Evolutionary conservation across 1,139 yeast genomes (phyloP).

Genomic region (Pneumocystis sp.): DNA sequence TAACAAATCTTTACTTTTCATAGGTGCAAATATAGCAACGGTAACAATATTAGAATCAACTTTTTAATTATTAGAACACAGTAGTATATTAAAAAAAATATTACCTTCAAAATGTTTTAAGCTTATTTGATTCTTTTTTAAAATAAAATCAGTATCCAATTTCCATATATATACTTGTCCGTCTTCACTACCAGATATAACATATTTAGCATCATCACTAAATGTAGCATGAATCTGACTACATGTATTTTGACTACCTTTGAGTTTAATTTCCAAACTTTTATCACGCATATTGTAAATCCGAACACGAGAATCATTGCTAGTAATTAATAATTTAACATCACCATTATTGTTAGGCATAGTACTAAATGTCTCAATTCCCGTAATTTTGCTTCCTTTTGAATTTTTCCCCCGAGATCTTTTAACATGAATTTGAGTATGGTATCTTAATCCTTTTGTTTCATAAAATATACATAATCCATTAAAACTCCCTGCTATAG

Average conservation of each 20-base stretch:
- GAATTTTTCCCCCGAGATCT: constrained; percentile 16
- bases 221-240: constrained; percentile 57
- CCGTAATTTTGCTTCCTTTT: constrained; percentile 38
- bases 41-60: constrained; percentile 65
- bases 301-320: constrained; percentile 70
- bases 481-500: constrained; percentile 68
- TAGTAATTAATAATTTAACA: constrained; percentile 27
- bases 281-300: constrained; percentile 44
- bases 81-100: neutral
- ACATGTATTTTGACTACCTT: constrained; percentile 56
- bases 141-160: constrained; percentile 30
- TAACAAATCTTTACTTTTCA: constrained; percentile 46
- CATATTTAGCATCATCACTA: constrained; percentile 54
- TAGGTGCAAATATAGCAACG: constrained; percentile 66
- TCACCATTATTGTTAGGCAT: constrained; percentile 16
- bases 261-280: constrained; percentile 49
- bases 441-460: constrained; percentile 47
- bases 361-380: constrained; percentile 24
- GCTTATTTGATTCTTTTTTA: constrained; percentile 28
- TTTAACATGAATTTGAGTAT: constrained; percentile 40
- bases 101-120: neutral
- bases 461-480: constrained; percentile 53
- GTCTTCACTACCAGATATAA: constrained; percentile 78
- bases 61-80: constrained; percentile 26
- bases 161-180: constrained; percentile 85